Percentiles rank a stretch among this genome's conserved stretches.
Conservation (phyloP, 202 grass and related monocot species). For the Bolboschoenoplectus hybrid region DNA sequence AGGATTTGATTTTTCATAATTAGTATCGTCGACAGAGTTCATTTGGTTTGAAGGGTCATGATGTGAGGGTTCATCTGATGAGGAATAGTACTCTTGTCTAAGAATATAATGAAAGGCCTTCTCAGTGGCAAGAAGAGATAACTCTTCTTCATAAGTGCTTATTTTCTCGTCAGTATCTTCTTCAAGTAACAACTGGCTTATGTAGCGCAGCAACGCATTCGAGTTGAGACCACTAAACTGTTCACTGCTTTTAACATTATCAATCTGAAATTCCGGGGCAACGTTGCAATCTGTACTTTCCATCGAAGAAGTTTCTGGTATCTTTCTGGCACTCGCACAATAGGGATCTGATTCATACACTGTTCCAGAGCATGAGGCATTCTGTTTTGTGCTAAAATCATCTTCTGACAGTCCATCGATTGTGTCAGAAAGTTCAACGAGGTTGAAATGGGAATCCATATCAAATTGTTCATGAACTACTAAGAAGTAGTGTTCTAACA, state of each 20-base stretch:
- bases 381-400: background rate
- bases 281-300: background rate
- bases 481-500: background rate
- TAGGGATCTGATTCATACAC: background rate
- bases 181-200: slow-evolving; percentile 61
- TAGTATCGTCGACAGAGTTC: background rate
- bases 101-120: slow-evolving; percentile 62
- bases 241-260: background rate
- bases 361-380: background rate
- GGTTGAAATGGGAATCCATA: slow-evolving; percentile 4
- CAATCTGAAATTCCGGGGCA: background rate
- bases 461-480: background rate
- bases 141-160: slow-evolving; percentile 36
- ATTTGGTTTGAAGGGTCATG: background rate
- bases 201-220: slow-evolving; percentile 1
- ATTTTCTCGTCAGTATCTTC: slow-evolving; percentile 48
- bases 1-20: background rate
- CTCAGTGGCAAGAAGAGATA: slow-evolving; percentile 55
- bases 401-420: background rate
- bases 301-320: background rate
- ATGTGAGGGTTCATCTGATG: background rate
- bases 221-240: background rate
- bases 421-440: slow-evolving; percentile 4
- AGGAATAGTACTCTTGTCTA: slow-evolving; percentile 37
- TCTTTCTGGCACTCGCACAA: background rate